These are phyloP conservation scores for Barnettozyma hawaiiensis DNA, from an alignment of 1,139 yeast species.

Conservation along the genomic window DNA sequence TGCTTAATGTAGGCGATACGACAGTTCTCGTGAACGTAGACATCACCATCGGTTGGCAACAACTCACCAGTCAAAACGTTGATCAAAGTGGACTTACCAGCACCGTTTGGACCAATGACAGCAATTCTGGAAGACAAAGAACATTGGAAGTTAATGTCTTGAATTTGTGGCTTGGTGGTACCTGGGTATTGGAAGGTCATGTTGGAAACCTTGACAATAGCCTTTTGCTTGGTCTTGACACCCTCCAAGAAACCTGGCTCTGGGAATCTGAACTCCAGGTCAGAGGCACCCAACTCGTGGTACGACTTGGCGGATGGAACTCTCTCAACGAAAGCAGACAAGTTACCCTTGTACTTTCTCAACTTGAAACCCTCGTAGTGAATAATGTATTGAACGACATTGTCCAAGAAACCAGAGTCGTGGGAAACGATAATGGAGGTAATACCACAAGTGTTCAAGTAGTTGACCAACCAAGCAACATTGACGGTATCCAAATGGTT, in stretches of 20 bases:
- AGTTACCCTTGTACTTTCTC: slow-evolving; percentile 99
- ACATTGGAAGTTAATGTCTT: slow-evolving; percentile 93
- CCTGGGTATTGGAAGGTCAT: slow-evolving; percentile 99
- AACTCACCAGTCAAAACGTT: slow-evolving; percentile 99
- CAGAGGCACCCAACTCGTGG: slow-evolving; percentile 98
- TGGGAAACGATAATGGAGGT: slow-evolving; percentile 98
- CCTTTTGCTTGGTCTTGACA: slow-evolving; percentile 99
- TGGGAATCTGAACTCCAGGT: slow-evolving; percentile 93
- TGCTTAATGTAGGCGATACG: slow-evolving; percentile 99
- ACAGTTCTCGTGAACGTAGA: slow-evolving; percentile 98
- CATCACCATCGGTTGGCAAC: slow-evolving; percentile 96
- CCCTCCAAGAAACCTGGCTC: slow-evolving; percentile 99
- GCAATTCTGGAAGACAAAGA: slow-evolving; percentile 99
- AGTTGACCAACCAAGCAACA: slow-evolving; percentile 99
- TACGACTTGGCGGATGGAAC: slow-evolving; percentile 98
- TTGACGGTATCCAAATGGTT: slow-evolving; percentile 99
- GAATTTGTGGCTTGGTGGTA: slow-evolving; percentile 90
- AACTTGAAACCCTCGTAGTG: slow-evolving; percentile 99
- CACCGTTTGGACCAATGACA: slow-evolving; percentile 99
- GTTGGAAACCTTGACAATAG: slow-evolving; percentile 94
- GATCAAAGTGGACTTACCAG: slow-evolving; percentile 98
- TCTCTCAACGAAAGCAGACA: slow-evolving; percentile 95
- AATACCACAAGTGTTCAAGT: slow-evolving; percentile 96
- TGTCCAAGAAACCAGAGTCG: slow-evolving; percentile 99
- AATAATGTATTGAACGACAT: slow-evolving; percentile 94